A percentile compares a stretch with the other conserved stretches of the same genome.
phyloP scores from a whole-genome alignment of 805 yeast genomes.

The Lipomyces anomalus region DNA sequence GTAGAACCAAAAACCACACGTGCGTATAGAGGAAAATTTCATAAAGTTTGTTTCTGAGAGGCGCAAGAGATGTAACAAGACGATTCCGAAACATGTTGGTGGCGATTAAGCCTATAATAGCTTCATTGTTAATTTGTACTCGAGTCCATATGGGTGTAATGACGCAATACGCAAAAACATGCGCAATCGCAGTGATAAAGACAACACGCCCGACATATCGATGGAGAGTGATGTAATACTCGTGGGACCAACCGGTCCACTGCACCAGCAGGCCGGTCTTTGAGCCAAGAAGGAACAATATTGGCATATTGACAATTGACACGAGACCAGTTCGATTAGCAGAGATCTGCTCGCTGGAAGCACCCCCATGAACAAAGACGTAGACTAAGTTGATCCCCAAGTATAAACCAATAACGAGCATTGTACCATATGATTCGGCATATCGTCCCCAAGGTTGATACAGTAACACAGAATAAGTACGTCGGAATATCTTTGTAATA shows the following conservation, averaged over 20 bases:
- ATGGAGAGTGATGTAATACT: conserved; percentile 23
- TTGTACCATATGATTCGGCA: conserved; percentile 24
- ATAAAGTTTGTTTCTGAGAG: conserved; percentile 17
- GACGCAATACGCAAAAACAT: conserved; percentile 24
- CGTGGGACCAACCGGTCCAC: conserved; percentile 25
- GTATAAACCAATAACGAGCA: conserved; percentile 19
- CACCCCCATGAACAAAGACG: conserved; percentile 22
- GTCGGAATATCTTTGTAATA: conserved; percentile 10
- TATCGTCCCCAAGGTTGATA: conserved; percentile 24
- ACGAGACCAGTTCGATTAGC: conserved; percentile 24
- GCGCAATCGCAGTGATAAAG: conserved; percentile 21
- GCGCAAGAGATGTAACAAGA: conserved; percentile 21
- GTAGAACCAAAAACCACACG: conserved; percentile 23
- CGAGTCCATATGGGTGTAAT: conserved; percentile 21
- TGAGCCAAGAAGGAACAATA: conserved; percentile 24
- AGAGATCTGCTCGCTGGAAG: conserved; percentile 21
- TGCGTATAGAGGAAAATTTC: conserved; percentile 22
- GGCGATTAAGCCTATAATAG: conserved; percentile 22
- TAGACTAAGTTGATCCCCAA: conserved; percentile 20
- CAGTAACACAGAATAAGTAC: conserved; percentile 10
- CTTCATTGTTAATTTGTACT: conserved; percentile 20
- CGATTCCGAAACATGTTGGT: conserved; percentile 23
- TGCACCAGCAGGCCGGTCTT: conserved; percentile 24
- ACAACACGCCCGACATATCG: conserved; percentile 25
- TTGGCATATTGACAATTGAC: conserved; percentile 25